These are phyloP conservation scores for Graphilbum ipis-grandicollis DNA, from an alignment of 2,329 filamentous ascomycete species.

Conservation along the genomic window DNA sequence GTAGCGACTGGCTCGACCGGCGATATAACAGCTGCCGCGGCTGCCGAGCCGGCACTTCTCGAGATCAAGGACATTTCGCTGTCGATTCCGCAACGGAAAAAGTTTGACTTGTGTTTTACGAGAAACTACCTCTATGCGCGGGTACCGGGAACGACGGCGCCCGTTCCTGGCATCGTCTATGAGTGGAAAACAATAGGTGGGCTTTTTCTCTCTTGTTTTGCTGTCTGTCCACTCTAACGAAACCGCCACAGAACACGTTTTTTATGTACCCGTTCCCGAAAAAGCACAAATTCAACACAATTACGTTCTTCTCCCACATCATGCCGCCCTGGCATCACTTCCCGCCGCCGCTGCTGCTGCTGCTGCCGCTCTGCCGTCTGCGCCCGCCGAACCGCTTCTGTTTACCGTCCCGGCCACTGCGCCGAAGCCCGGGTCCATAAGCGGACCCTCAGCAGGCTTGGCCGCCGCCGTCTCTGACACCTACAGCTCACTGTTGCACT, in stretches of 20 bases:
- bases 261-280: conserved; percentile 47
- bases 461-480: conserved; percentile 39
- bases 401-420: conserved; percentile 44
- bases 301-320: conserved; percentile 43
- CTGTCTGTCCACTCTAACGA: background rate
- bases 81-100: conserved; percentile 51
- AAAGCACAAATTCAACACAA: conserved; percentile 49
- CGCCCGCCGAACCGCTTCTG: conserved; percentile 38
- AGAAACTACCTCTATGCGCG: conserved; percentile 40
- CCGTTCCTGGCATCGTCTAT: conserved; percentile 36
- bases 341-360: conserved; percentile 18
- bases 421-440: conserved; percentile 41
- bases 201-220: conserved; percentile 6
- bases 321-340: conserved; percentile 26
- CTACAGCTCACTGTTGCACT: conserved; percentile 41
- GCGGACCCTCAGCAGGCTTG: conserved; percentile 28
- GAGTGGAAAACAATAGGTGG: conserved; percentile 45
- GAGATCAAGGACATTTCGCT: conserved; percentile 50
- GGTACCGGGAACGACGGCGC: conserved; percentile 29
- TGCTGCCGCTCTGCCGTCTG: conserved; percentile 17
- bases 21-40: conserved; percentile 5
- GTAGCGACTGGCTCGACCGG: too few species aligned
- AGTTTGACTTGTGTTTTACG: conserved; percentile 48
- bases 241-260: conserved; percentile 32
- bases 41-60: conserved; percentile 34